phyloP scores from a whole-genome alignment of 805 yeast genomes.

The Wickerhamiella kazuoi region DNA sequence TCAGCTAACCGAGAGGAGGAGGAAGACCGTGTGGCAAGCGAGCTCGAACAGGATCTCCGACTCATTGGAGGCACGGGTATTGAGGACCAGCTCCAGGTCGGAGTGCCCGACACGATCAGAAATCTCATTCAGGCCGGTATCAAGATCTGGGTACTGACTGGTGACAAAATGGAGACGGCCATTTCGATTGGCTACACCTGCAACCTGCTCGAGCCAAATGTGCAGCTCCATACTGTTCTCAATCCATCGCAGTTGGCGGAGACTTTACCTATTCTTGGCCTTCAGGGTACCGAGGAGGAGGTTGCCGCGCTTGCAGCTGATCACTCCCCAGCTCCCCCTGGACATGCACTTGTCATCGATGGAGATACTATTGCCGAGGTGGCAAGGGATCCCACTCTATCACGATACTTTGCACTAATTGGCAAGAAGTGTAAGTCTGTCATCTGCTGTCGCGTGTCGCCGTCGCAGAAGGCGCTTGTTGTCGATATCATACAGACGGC shows the following conservation, averaged over 20 bases:
- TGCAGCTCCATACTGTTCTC: conserved; percentile 35
- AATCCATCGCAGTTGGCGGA: conserved; percentile 29
- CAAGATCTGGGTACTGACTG: conserved; percentile 69
- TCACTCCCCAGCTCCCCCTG: conserved; percentile 45
- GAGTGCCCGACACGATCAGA: conserved; percentile 60
- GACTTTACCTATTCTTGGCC: conserved; percentile 29
- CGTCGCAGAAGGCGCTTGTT: conserved; percentile 66
- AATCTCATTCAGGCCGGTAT: conserved; percentile 53
- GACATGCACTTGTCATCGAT: conserved; percentile 48
- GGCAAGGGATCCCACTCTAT: neutral
- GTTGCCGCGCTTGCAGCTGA: conserved; percentile 35
- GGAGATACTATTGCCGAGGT: conserved; percentile 38
- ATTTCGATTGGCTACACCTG: conserved; percentile 71
- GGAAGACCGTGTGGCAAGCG: conserved; percentile 37
- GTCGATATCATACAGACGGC: conserved; percentile 50
- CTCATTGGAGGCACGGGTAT: conserved; percentile 68
- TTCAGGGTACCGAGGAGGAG: conserved; percentile 23
- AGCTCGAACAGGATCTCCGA: conserved; percentile 38
- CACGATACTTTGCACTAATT: conserved; percentile 36
- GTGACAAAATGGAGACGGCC: conserved; percentile 71
- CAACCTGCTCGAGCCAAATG: conserved; percentile 45
- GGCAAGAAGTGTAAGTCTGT: conserved; percentile 68
- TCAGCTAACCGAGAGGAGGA: conserved; percentile 40
- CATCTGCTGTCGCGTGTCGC: conserved; percentile 70
- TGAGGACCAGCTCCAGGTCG: conserved; percentile 61